These are phyloP conservation scores for Ajuga chamaepitys DNA, from an alignment of 257 asterid genomes.

Conservation along the genomic window DNA sequence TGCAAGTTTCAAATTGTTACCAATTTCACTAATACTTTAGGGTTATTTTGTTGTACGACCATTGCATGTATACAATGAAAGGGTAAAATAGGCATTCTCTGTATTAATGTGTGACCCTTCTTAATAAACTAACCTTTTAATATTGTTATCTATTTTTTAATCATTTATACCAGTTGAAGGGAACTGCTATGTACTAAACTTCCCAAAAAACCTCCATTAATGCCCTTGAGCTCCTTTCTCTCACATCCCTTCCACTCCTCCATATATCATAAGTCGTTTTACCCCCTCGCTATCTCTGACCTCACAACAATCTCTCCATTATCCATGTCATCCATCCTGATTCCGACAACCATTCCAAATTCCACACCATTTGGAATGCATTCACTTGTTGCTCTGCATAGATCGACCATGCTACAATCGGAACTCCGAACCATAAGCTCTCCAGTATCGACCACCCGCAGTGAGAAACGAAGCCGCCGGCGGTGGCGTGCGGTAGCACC, in stretches of 20 bases:
- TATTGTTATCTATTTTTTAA: too few relatives aligned
- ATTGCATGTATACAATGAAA: too few relatives aligned
- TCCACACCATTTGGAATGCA: slow-evolving; percentile 37
- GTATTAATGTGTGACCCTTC: too few relatives aligned
- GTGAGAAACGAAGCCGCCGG: slow-evolving; percentile 37
- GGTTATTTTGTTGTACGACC: too few relatives aligned
- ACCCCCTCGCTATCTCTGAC: slow-evolving; percentile 26
- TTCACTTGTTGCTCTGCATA: slow-evolving; percentile 39
- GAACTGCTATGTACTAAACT: slow-evolving; percentile 3
- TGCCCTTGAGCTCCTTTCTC: slow-evolving; percentile 20
- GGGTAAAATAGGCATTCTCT: too few relatives aligned
- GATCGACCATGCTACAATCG: slow-evolving; percentile 36
- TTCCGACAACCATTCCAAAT: slow-evolving; percentile 26
- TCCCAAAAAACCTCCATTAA: slow-evolving; percentile 20
- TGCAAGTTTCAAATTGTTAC: too few relatives aligned
- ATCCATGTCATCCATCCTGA: slow-evolving; percentile 19
- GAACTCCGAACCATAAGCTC: slow-evolving; percentile 37
- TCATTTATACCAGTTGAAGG: too few relatives aligned
- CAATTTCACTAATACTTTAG: too few relatives aligned
- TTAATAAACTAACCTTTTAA: too few relatives aligned
- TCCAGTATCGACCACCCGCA: slow-evolving; percentile 39
- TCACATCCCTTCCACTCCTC: slow-evolving; percentile 18
- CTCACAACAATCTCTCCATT: slow-evolving; percentile 15
- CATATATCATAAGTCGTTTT: slow-evolving; percentile 17
- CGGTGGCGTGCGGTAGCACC: slow-evolving; percentile 31